A percentile compares a stretch with the other conserved stretches of the same genome.
phyloP scores from a whole-genome alignment of 768 basidiomycete genomes.

The Podaxis sp. region DNA sequence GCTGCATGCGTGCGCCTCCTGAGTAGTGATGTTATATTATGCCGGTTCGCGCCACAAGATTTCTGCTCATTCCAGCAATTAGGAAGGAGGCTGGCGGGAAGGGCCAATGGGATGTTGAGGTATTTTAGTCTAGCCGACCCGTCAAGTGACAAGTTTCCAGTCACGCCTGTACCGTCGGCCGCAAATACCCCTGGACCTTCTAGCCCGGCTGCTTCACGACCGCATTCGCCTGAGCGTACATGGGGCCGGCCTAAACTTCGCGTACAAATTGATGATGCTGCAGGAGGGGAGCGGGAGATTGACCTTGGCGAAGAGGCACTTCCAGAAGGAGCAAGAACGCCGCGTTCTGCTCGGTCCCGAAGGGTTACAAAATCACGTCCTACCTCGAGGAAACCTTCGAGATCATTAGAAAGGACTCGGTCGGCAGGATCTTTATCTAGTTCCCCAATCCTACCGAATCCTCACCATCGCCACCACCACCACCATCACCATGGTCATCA shows the following conservation, averaged over 20 bases:
- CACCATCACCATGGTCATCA: constrained; percentile 29
- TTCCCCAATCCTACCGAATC: constrained; percentile 9
- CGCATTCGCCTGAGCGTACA: background rate
- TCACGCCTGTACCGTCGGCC: constrained; percentile 3
- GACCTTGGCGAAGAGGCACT: background rate
- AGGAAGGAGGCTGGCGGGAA: constrained; percentile 45
- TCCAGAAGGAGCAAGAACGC: background rate
- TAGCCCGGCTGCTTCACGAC: background rate
- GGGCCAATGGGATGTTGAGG: constrained; percentile 56
- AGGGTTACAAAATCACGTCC: background rate
- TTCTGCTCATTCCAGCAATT: constrained; percentile 46
- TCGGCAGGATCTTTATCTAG: background rate
- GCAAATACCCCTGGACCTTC: background rate
- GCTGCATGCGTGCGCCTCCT: constrained; percentile 50
- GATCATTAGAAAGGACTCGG: background rate
- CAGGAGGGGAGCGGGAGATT: background rate
- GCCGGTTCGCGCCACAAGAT: constrained; percentile 55
- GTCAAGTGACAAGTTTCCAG: constrained; percentile 51
- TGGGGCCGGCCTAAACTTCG: background rate
- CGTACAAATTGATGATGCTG: background rate
- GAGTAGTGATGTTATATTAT: constrained; percentile 54
- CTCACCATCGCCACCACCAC: constrained; percentile 21
- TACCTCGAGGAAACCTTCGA: background rate
- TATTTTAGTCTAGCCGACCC: constrained; percentile 67
- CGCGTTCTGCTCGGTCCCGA: background rate